Base-by-base conservation (phyloP, 768 basidiomycete genomes). In the Lactarius vividus region DNA sequence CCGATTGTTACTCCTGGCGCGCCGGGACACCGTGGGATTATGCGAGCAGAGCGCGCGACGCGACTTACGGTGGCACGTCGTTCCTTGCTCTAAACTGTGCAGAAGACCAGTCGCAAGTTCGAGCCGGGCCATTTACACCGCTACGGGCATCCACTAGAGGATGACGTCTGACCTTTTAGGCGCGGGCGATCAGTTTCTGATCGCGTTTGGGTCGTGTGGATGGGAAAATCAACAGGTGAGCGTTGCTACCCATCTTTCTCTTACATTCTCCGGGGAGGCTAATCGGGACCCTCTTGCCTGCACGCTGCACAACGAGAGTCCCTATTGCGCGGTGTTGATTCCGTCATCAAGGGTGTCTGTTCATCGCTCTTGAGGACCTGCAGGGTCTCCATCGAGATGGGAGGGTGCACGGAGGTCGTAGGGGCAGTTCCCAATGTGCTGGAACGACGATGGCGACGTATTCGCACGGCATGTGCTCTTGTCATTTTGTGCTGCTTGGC, bases 201-300 rank as follows among this genome's bases (percentile, higher is more conserved):
- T 70, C 29, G 67, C 60, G 4, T 70, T 69, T 55, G 62, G 58
- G 11, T 46, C 62, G 28, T 67, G 69, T 44, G 69, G 67, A n/a
- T 65, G 69, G 67, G 69, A 70, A 23, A 68, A 70, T n/a, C 69
- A 70, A 29, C 67, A 63, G 64, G 67, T 70, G 23, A 49, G 69
- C 49, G 6, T 3, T 28, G 11, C 1, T 23, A 0, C n/a, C 20
- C 9, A n/a, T 23, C 26, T 4, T 29, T 54, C 10, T 10, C 46
- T 26, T 16, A 23, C 15, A 10, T 6, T 23, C 20, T 53, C 20
- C 26, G 3, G 31, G 3, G 44, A 26, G 15, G 13, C 49, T 63
- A 35, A 37, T n/a, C 44, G 6, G 20, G 23, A 63, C 1, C 13
- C 37, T 37, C 26, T 53, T 13, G 18, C 52, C 42, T 20, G 20